These are phyloP conservation scores for Stephania japonica DNA, from an alignment of 164 flowering plant genomes.

Conservation along the genomic window DNA sequence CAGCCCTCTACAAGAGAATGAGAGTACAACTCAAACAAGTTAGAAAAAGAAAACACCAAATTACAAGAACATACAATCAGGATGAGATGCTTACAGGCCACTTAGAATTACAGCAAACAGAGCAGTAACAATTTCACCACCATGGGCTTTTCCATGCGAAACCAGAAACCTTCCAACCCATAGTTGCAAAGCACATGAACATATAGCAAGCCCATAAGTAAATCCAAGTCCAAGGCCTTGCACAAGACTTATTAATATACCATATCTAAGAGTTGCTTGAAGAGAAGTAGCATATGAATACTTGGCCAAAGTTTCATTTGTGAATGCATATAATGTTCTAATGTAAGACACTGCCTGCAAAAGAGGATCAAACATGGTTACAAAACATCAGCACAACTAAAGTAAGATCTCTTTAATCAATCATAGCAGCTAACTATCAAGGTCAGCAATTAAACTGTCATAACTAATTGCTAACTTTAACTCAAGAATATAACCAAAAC, in stretches of 20 bases:
- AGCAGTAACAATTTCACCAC: slow-evolving; percentile 86
- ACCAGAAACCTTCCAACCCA: slow-evolving; percentile 93
- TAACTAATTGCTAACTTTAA: too few relatives aligned
- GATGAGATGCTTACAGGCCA: slow-evolving; percentile 75
- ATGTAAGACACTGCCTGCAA: slow-evolving; percentile 90
- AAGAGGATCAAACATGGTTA: not conserved
- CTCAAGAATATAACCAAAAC: too few relatives aligned
- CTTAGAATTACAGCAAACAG: slow-evolving; percentile 90
- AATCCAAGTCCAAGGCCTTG: slow-evolving; percentile 99
- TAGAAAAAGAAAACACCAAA: not conserved
- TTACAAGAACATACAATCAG: not conserved
- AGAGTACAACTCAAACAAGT: not conserved
- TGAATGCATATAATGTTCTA: slow-evolving; percentile 87
- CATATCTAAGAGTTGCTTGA: slow-evolving; percentile 94
- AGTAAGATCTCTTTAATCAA: not conserved
- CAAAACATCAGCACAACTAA: not conserved
- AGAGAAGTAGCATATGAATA: slow-evolving; percentile 98
- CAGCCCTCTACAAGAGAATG: slow-evolving; percentile 54
- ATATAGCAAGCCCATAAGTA: slow-evolving; percentile 99
- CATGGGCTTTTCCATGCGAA: slow-evolving; percentile 55
- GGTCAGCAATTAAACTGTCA: not conserved
- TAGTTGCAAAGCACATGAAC: slow-evolving; percentile 97
- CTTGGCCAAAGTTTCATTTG: slow-evolving; percentile 94
- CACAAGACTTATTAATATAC: slow-evolving; percentile 94
- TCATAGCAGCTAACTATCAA: not conserved